These are phyloP conservation scores for Sporothrix luriei DNA, from an alignment of 2,329 filamentous ascomycete species.

Conservation along the genomic window DNA sequence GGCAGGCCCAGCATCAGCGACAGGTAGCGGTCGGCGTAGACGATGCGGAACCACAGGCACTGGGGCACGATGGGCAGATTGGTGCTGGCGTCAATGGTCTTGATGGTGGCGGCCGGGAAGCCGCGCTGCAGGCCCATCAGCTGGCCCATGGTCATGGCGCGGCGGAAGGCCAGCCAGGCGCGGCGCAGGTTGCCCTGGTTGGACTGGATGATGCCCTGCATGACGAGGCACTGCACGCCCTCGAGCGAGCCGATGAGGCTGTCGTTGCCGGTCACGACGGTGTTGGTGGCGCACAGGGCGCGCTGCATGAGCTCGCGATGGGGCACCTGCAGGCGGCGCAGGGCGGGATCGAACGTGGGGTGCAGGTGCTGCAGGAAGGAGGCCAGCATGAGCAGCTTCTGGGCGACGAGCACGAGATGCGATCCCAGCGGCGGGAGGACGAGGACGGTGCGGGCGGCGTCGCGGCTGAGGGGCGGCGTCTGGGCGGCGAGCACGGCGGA, in stretches of 20 bases:
- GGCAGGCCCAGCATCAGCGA: conserved; percentile 54
- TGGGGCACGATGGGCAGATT: conserved; percentile 41
- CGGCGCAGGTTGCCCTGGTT: conserved; percentile 52
- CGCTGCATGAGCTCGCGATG: conserved; percentile 29
- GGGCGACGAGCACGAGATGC: conserved; percentile 44
- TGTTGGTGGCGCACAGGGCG: conserved; percentile 30
- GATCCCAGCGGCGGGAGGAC: conserved; percentile 26
- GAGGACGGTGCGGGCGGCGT: background rate
- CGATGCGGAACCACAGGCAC: conserved; percentile 52
- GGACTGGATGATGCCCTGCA: conserved; percentile 51
- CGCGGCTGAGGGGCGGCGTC: conserved; percentile 7
- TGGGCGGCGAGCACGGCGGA: conserved; percentile 27
- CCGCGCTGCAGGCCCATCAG: conserved; percentile 31
- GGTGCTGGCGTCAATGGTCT: conserved; percentile 40
- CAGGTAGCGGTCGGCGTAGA: conserved; percentile 52
- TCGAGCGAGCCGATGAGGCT: conserved; percentile 52
- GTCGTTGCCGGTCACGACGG: conserved; percentile 51
- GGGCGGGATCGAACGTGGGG: conserved; percentile 27
- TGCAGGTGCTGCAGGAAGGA: conserved; percentile 41
- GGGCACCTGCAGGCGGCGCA: conserved; percentile 19
- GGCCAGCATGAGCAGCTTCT: conserved; percentile 42
- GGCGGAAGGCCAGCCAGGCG: conserved; percentile 51
- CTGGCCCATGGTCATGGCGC: conserved; percentile 46
- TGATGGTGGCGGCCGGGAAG: conserved; percentile 33
- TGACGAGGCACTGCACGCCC: conserved; percentile 54